These are phyloP conservation scores for Tetradesmus obliquus DNA, from an alignment of 139 green algal genomes.

Conservation along the genomic window DNA sequence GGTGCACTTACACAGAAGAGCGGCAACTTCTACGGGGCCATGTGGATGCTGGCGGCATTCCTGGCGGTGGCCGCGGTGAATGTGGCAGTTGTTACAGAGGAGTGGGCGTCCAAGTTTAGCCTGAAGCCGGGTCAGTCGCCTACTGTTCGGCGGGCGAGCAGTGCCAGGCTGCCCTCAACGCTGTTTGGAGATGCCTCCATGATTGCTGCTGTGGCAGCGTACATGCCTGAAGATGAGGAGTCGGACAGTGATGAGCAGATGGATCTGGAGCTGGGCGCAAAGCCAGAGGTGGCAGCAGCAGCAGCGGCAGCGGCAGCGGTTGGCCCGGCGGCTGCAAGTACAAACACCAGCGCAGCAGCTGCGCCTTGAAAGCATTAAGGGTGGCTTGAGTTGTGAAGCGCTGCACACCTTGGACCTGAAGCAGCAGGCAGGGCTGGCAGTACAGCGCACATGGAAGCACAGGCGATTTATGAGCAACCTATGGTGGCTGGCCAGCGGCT, in stretches of 20 bases:
- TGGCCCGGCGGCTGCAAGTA: background rate
- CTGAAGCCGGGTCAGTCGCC: background rate
- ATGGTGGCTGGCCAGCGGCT: too few species aligned
- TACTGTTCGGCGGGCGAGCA: background rate
- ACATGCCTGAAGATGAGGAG: background rate
- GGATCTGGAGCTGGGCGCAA: background rate
- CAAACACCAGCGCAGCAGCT: background rate
- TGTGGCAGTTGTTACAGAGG: slow-evolving; percentile 1
- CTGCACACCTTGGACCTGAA: too few species aligned
- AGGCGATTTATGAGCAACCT: too few species aligned
- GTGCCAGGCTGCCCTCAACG: background rate
- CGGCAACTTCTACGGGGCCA: slow-evolving; percentile 24
- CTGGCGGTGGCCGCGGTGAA: slow-evolving; percentile 19
- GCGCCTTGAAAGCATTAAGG: background rate
- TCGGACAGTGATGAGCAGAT: background rate
- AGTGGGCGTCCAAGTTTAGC: slow-evolving; percentile 23
- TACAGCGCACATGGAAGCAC: too few species aligned
- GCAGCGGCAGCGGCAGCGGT: background rate
- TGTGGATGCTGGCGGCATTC: slow-evolving; percentile 32
- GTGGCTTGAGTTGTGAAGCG: too few species aligned
- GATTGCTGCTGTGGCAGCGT: background rate
- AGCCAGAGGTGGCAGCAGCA: background rate
- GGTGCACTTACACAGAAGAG: slow-evolving; percentile 4
- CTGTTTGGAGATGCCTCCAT: background rate
- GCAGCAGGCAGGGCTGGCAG: too few species aligned